These are phyloP conservation scores for Fusarium sp. DNA, from an alignment of 2,329 filamentous ascomycete genomes.

Conservation along the genomic window DNA sequence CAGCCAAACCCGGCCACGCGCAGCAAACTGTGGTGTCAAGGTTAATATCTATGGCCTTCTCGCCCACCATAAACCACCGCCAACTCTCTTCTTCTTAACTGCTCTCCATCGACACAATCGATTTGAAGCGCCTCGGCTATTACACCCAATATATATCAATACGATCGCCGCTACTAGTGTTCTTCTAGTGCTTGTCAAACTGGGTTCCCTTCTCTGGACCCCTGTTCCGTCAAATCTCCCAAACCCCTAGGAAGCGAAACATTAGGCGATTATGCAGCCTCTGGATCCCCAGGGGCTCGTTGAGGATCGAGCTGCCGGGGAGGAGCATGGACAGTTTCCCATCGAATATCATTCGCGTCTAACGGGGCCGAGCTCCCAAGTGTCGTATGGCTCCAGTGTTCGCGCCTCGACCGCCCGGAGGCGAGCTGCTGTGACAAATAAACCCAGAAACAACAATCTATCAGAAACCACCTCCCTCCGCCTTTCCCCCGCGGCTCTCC, in stretches of 20 bases:
- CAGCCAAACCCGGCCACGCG: conserved; percentile 37
- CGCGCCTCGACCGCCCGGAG: conserved; percentile 26
- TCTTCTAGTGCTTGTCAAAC: conserved; percentile 22
- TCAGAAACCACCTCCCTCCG: conserved; percentile 31
- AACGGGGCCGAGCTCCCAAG: conserved; percentile 27
- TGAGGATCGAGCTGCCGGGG: conserved; percentile 20
- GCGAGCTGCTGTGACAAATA: conserved; percentile 28
- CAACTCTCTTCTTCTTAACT: not conserved
- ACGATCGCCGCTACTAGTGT: conserved; percentile 23
- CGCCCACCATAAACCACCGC: conserved; percentile 3
- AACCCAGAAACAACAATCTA: conserved; percentile 28
- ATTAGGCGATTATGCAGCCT: conserved; percentile 43
- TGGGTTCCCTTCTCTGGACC: conserved; percentile 31
- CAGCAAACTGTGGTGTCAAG: conserved; percentile 12
- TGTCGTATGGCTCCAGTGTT: conserved; percentile 31
- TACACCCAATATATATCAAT: conserved; percentile 1
- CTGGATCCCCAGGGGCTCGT: conserved; percentile 37
- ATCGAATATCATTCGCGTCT: conserved; percentile 38
- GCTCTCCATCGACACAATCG: not conserved
- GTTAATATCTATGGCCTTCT: conserved; percentile 6
- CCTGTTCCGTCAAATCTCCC: conserved; percentile 35
- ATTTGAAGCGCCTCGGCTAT: not conserved
- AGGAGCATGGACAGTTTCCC: conserved; percentile 29
- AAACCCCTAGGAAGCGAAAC: conserved; percentile 39
- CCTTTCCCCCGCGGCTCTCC: conserved; percentile 26